Percentiles rank a stretch among this genome's conserved stretches.
phyloP scores from a whole-genome alignment of 164 flowering plant species.

The Paratinospora sagittata region DNA sequence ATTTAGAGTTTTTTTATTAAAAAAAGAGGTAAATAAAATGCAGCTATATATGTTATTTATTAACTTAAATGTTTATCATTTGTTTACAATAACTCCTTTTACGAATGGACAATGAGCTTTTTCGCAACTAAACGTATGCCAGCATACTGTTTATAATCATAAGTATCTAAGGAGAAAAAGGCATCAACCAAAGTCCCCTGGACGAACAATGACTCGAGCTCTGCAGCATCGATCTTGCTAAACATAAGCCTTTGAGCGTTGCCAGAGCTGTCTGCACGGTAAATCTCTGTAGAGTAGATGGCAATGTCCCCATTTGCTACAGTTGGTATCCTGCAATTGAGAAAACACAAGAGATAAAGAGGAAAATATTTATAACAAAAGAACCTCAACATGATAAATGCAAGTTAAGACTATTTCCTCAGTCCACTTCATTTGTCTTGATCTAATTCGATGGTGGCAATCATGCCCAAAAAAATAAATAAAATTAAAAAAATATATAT shows the following conservation, averaged over 20 bases:
- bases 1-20: no score
- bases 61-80: background rate
- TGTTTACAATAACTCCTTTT: slow-evolving; percentile 10
- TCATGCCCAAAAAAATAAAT: no score
- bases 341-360: background rate
- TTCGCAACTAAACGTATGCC: slow-evolving; percentile 59
- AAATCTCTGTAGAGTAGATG: slow-evolving; percentile 53
- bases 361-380: background rate
- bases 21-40: no score
- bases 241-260: slow-evolving; percentile 44
- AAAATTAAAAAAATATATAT: no score
- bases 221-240: slow-evolving; percentile 48
- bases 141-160: slow-evolving; percentile 69
- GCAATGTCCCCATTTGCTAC: slow-evolving; percentile 38
- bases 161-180: slow-evolving; percentile 57
- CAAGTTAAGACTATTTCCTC: no score
- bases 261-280: slow-evolving; percentile 54
- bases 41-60: no score
- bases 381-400: background rate
- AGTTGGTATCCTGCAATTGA: slow-evolving; percentile 60
- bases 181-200: slow-evolving; percentile 61
- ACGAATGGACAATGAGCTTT: slow-evolving; percentile 35
- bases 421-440: no score
- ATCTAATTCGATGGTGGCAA: no score
- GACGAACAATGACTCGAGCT: slow-evolving; percentile 46